Percentiles rank a stretch among this genome's conserved stretches.
Conservation (phyloP, 1,284 basidiomycete genomes). For the Meira nashicola region DNA sequence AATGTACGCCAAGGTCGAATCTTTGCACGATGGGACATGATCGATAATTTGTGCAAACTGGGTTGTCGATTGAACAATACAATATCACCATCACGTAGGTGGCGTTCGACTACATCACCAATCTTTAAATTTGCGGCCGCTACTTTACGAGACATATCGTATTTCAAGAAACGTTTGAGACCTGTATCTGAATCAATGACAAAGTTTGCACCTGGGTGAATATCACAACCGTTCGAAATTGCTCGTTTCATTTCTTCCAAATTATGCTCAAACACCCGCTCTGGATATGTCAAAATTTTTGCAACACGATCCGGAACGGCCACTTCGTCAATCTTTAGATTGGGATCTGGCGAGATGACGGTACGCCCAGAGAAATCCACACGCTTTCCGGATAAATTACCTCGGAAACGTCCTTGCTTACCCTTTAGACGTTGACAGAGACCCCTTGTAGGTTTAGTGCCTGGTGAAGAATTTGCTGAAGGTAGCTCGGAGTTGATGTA, state of each 20-base stretch:
- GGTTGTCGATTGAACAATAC: constrained; percentile 99
- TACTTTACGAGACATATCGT: constrained; percentile 42
- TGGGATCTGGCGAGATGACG: constrained; percentile 97
- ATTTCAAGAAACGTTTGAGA: constrained; percentile 63
- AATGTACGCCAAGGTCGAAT: constrained; percentile 96
- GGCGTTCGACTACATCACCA: constrained; percentile 87
- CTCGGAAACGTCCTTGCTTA: constrained; percentile 97
- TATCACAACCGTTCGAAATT: constrained; percentile 81
- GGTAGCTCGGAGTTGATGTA: constrained; percentile 98
- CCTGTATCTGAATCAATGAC: constrained; percentile 65
- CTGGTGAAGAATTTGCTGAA: constrained; percentile 57
- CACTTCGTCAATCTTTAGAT: constrained; percentile 77
- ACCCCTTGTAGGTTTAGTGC: constrained; percentile 58
- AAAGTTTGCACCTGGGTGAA: constrained; percentile 95
- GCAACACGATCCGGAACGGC: constrained; percentile 95
- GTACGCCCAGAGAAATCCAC: constrained; percentile 98
- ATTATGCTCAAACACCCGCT: constrained; percentile 89
- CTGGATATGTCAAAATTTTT: constrained; percentile 92
- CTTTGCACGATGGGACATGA: constrained; percentile 97
- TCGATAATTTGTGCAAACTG: constrained; percentile 72
- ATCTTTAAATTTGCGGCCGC: constrained; percentile 69
- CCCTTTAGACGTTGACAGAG: constrained; percentile 98
- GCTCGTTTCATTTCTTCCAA: constrained; percentile 72
- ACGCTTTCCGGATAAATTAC: constrained; percentile 96
- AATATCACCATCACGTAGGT: constrained; percentile 92